Evolutionary conservation across 2,329 filamentous ascomycete species (phyloP).

Genomic region (Beauveria caledonica): DNA sequence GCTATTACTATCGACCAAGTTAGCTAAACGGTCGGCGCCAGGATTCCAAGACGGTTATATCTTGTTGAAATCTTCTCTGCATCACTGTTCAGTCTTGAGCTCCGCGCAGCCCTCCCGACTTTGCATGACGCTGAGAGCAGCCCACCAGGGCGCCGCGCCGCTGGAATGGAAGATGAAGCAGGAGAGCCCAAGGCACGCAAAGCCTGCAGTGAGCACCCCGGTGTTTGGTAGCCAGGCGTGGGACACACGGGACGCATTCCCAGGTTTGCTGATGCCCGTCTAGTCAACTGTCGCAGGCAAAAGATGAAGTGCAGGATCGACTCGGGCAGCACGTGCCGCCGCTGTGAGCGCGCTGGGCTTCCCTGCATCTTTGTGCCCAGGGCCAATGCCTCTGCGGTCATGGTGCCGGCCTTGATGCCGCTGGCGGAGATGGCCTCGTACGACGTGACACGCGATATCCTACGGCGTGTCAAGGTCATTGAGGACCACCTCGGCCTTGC

Average conservation of each 20-base stretch:
- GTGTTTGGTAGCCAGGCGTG: background rate
- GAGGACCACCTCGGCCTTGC: slow-evolving; percentile 20
- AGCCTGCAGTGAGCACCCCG: slow-evolving; percentile 21
- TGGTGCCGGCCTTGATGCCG: slow-evolving; percentile 1
- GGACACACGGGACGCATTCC: background rate
- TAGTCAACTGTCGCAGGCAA: slow-evolving; percentile 22
- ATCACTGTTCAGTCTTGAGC: background rate
- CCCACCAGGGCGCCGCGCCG: background rate
- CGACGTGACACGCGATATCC: slow-evolving; percentile 11
- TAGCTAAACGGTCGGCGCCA: background rate
- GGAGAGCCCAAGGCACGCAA: slow-evolving; percentile 21
- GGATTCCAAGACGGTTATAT: background rate
- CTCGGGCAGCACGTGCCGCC: slow-evolving; percentile 24
- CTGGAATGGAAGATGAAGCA: slow-evolving; percentile 11
- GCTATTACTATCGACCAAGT: background rate
- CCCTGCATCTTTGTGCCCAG: slow-evolving; percentile 33
- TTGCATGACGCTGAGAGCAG: background rate
- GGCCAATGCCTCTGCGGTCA: slow-evolving; percentile 25
- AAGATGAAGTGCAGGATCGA: slow-evolving; percentile 32
- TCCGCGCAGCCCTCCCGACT: background rate
- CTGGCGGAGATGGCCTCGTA: slow-evolving; percentile 2
- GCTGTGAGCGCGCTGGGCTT: slow-evolving; percentile 26
- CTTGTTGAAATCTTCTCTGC: background rate
- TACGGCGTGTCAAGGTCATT: slow-evolving; percentile 17
- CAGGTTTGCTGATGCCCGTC: background rate